Percentiles rank a stretch among this genome's conserved stretches.
Evolutionary conservation across 306 rosid genomes (phyloP).

Genomic region (Gleditsia sinensis): DNA sequence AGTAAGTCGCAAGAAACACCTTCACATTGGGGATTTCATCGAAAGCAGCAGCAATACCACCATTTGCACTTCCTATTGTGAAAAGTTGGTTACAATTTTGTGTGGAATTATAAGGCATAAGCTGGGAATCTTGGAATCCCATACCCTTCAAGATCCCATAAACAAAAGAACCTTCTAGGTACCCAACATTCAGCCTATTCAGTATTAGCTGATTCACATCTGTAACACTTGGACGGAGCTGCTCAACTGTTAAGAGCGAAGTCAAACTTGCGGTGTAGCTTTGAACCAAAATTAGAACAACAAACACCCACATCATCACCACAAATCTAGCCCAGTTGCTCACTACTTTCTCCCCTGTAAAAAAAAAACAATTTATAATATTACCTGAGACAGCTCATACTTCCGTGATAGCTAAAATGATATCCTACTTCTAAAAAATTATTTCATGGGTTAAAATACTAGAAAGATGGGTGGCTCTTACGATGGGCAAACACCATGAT

Average conservation of each 20-base stretch:
- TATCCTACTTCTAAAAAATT: too few relatives aligned
- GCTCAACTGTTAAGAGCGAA: slow-evolving; percentile 60
- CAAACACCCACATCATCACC: slow-evolving; percentile 63
- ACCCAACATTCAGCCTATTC: slow-evolving; percentile 50
- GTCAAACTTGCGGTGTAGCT: slow-evolving; percentile 75
- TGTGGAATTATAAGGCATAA: slow-evolving; percentile 17
- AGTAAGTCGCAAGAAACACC: slow-evolving; percentile 43
- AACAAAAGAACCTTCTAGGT: slow-evolving; percentile 47
- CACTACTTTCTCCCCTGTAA: slow-evolving; percentile 53
- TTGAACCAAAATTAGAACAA: slow-evolving; percentile 60
- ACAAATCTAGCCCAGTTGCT: slow-evolving; percentile 65
- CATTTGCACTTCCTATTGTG: slow-evolving; percentile 46
- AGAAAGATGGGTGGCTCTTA: slow-evolving; percentile 33
- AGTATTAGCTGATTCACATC: slow-evolving; percentile 44
- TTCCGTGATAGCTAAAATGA: too few relatives aligned
- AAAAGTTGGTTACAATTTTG: slow-evolving; percentile 47
- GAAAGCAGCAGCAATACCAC: slow-evolving; percentile 59
- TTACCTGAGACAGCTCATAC: too few relatives aligned
- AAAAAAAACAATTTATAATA: too few relatives aligned
- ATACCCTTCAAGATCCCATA: slow-evolving; percentile 27
- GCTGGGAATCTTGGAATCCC: slow-evolving; percentile 39
- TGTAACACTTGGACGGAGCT: slow-evolving; percentile 49
- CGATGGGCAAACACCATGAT: slow-evolving; percentile 59
- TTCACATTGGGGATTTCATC: slow-evolving; percentile 57
- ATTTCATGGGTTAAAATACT: too few relatives aligned